Conservation (phyloP, 2,329 filamentous ascomycete genomes). For the Gaeumannomyces sp. region DNA sequence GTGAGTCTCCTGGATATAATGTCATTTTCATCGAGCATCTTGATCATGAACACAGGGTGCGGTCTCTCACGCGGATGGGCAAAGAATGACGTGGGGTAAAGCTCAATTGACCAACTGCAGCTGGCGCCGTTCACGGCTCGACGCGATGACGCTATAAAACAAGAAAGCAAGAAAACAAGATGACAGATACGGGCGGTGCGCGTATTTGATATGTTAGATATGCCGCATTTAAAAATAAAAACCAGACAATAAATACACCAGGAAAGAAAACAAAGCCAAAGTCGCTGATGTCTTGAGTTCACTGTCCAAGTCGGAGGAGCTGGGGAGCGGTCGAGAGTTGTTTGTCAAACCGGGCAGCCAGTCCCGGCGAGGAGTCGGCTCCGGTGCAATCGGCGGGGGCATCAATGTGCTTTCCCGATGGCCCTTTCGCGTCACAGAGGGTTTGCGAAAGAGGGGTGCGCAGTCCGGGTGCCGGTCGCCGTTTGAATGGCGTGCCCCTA, state of each 20-base stretch:
- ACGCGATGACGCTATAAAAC: neutral
- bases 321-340: neutral
- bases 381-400: neutral
- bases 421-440: neutral
- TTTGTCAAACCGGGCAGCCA: too few relatives aligned
- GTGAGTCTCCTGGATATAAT: neutral
- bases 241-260: neutral
- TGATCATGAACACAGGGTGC: neutral
- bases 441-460: neutral
- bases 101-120: neutral
- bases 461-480: neutral
- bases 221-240: neutral
- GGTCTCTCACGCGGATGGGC: neutral
- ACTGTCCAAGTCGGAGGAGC: neutral
- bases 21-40: neutral
- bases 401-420: neutral
- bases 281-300: neutral
- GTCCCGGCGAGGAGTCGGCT: too few relatives aligned
- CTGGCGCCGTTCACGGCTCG: neutral
- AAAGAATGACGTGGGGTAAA: neutral
- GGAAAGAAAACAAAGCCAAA: neutral
- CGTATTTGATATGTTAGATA: neutral
- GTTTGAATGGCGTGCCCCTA: neutral
- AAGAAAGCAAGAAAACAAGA: neutral
- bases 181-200: neutral